Base-by-base conservation (phyloP, 2,329 filamentous ascomycete species). In the Cladophialophora psammophila region DNA sequence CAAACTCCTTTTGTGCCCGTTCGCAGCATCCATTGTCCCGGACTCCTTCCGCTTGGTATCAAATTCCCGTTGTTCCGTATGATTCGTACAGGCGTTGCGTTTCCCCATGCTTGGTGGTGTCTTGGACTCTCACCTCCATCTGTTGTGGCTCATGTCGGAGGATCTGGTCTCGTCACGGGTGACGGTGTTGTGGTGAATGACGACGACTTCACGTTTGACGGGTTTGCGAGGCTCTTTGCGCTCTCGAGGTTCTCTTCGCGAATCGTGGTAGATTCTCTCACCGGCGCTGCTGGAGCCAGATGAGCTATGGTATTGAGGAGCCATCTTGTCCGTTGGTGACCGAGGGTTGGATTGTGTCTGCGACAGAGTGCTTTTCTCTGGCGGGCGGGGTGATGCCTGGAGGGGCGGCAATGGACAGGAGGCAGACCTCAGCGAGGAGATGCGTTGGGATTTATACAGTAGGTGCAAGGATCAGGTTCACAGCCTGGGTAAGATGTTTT, bases 41-140 rank as follows among this genome's bases (percentile, higher is more conserved):
- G 64, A 70, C 68, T 68, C 68, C 68, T 45, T 66, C n/a, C 60
- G 55, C 63, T 68, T 61, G 63, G 60, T 68, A 68, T 68, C 63
- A 64, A 56, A 45, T 48, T 26, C 60, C 60, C 35, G 12, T 10
- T 48, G 26, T 64, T 13, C 13, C 53, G 66, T 53, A 61, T 54
- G n/a, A 63, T 59, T 61, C 55, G 64, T 69, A 65, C 48, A 60
- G 60, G 58, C 45, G n/a, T 64, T 18, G 58, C 32, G 54, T 53
- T 40, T 31, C 20, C 26, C 50, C 35, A 52, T 20, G 32, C n/a
- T 45, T 12, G 26, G 32, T 20, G 48, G 52, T 52, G 15, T 35
- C 12, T 36, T 32, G 7, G 40, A 31, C n/a, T 42, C 56, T 66
- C 60, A 70, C 57, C 63, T 70, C 68, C 68, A 70, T 60, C 66